phyloP scores from a whole-genome alignment of 306 rosid species.

The Begonia masoniana region DNA sequence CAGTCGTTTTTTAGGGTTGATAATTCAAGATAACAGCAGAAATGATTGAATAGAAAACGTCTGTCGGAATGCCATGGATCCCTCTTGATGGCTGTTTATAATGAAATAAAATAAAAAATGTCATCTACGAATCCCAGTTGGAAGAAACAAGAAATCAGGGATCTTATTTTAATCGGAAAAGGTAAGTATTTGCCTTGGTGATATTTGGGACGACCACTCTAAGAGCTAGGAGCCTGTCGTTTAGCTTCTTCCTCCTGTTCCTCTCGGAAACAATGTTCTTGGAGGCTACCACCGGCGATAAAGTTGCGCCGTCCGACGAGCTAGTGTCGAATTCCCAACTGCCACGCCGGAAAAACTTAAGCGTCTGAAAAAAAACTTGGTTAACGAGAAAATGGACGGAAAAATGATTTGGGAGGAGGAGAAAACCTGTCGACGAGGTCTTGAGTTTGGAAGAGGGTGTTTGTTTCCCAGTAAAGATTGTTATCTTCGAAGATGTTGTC shows the following conservation, averaged over 20 bases:
- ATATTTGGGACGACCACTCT: conserved; percentile 94
- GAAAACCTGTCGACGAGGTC: conserved; percentile 67
- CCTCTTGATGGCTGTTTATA: too few relatives aligned
- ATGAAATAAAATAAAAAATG: too few relatives aligned
- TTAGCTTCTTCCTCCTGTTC: conserved; percentile 82
- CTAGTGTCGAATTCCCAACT: conserved; percentile 86
- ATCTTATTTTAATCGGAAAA: background rate
- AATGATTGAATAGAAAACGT: too few relatives aligned
- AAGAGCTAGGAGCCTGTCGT: conserved; percentile 82
- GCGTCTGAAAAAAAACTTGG: background rate
- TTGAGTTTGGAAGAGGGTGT: conserved; percentile 49
- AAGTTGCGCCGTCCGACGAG: conserved; percentile 79
- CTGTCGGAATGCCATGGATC: too few relatives aligned
- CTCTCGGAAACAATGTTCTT: conserved; percentile 91
- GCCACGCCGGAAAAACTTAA: conserved; percentile 3
- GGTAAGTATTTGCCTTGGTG: conserved; percentile 44
- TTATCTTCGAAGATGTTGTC: conserved; percentile 59
- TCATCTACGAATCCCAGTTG: too few relatives aligned
- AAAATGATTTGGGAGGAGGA: background rate
- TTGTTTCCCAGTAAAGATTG: conserved; percentile 60
- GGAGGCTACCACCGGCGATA: conserved; percentile 56
- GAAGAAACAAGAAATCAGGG: too few relatives aligned
- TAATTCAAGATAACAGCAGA: too few relatives aligned
- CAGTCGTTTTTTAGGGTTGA: too few relatives aligned
- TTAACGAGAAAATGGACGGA: background rate